These are phyloP conservation scores for Rehmannia glutinosa DNA, from an alignment of 257 asterid species.

Conservation along the genomic window DNA sequence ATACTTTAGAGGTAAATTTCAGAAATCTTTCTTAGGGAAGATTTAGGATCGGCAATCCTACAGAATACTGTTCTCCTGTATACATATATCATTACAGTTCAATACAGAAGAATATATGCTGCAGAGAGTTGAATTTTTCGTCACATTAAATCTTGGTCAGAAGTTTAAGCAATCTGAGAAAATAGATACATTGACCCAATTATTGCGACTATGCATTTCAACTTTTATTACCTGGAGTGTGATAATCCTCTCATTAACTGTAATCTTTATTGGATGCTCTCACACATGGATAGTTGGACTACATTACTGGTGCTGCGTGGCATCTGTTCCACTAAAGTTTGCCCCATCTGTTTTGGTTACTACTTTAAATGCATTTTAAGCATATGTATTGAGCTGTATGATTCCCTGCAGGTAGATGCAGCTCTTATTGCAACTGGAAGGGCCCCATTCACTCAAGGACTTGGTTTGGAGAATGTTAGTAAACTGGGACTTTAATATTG, in stretches of 20 bases:
- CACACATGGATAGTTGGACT: constrained; percentile 12
- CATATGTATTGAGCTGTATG: constrained; percentile 15
- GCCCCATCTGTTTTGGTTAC: constrained; percentile 8
- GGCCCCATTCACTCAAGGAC: constrained; percentile 94
- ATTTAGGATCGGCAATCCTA: constrained; percentile 16
- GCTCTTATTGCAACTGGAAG: constrained; percentile 99
- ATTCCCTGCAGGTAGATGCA: constrained; percentile 79
- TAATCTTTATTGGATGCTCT: constrained; percentile 8
- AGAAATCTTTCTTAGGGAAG: constrained; percentile 9
- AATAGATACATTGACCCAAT: constrained; percentile 5
- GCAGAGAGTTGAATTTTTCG: constrained; percentile 2
- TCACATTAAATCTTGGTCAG: not conserved
- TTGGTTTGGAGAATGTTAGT: constrained; percentile 94
- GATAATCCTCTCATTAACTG: too few species aligned
- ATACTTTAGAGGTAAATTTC: constrained; percentile 64
- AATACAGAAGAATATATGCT: not conserved
- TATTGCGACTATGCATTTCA: constrained; percentile 1
- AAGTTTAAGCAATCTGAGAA: constrained; percentile 4
- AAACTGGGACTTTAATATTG: constrained; percentile 10
- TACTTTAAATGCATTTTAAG: not conserved
- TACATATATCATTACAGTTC: constrained; percentile 11
- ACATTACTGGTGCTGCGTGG: not conserved
- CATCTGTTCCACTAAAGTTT: constrained; percentile 2
- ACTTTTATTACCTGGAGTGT: not conserved
- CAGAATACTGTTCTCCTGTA: constrained; percentile 3